Base-by-base conservation (phyloP, 768 basidiomycete species). In the Termitomyces sp. region DNA sequence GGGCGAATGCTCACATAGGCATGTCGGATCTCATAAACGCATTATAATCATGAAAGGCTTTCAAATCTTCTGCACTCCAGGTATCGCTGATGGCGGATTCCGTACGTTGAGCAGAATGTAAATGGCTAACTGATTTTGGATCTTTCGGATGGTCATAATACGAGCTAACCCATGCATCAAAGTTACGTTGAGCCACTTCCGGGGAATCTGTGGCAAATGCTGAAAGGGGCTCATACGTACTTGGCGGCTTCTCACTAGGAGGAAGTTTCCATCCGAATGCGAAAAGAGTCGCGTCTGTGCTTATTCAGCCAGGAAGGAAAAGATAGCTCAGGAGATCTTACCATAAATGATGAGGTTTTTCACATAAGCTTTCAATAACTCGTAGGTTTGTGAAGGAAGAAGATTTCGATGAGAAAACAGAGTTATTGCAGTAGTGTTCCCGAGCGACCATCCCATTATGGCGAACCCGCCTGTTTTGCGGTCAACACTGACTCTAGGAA, bases 391-490 rank as follows among this genome's bases (percentile, higher is more conserved):
- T n/a, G 42, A 13, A 1, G 65, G 52, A 29, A 76, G 57, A 24
- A 66, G 49, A 2, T 53, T 31, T 1, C 62, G 63, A 37, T 69
- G 58, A 0, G 63, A 65, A 22, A 76, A 64, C 8, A 75, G 48
- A 22, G 71, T 34, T 27, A 74, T 63, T 4, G 62, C 47, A 4
- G 66, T 66, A n/a, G 66, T 59, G 20, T 55, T 63, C 0, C 75
- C 76, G 37, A 71, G 59, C 10, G 74, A 74, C 76, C 76, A 78
- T 18, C 74, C 75, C 62, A 74, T 55, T 13, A 76, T 41, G 5
- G 69, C 65, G 14, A 76, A 55, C 2, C 76, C 76, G 10, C 76
- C 75, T 1, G 41, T 55, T 14, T 57, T 65, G 8, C 67, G 58
- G 39, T 76, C 66, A 5, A 29, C 46, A 26, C 41, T 68, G 6